Evolutionary conservation across 371 early-diverging fungal species (phyloP), one percentile per base, ranked within the genome.

Genomic region (Mucor racemosus): DNA sequence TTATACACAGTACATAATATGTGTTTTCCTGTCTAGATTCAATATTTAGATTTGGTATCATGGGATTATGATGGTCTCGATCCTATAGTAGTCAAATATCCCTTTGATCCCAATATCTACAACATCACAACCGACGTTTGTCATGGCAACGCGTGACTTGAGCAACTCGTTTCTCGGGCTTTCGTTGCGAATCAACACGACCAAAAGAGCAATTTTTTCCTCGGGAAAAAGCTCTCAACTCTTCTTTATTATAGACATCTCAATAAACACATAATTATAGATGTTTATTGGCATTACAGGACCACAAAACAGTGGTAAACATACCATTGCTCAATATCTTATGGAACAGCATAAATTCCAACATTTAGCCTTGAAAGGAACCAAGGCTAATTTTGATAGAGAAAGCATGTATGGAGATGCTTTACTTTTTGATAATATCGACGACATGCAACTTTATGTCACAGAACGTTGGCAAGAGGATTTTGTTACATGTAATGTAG

Each of bases 281-380:
- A 93, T 93, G 94, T 91, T 92, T 58, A 87, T 92, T 67, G 90
- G 88, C n/a, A 78, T 93, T 50, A 86, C 88, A 54, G 94, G 96
- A 8, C 81, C 92, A 21, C 39, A 74, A 6, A 84, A 88, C 69
- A 84, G 91, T 64, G 96, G 96, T n/a, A 93, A 92, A 68, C 84
- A 84, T 57, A 84, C 89, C 36, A 65, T 93, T 50, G 89, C 88
- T 50, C 72, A 82, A 56, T 86, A 86, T 60, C 84, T 95, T 19
- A 80, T 85, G 9, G 69, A 80, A 26, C 58, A 69, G 6, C 79
- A 88, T 41, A 69, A 73, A 13, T 94, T 92, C 78, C 66, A 76
- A 13, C 65, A 71, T 4, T 64, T 85, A n/a, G 66, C 66, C 11
- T 35, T 57, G 41, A 17, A 10, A 31, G 60, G n/a, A 19, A 56